These are phyloP conservation scores for Xylaria sp. DNA, from an alignment of 2,329 filamentous ascomycete genomes.

Conservation along the genomic window DNA sequence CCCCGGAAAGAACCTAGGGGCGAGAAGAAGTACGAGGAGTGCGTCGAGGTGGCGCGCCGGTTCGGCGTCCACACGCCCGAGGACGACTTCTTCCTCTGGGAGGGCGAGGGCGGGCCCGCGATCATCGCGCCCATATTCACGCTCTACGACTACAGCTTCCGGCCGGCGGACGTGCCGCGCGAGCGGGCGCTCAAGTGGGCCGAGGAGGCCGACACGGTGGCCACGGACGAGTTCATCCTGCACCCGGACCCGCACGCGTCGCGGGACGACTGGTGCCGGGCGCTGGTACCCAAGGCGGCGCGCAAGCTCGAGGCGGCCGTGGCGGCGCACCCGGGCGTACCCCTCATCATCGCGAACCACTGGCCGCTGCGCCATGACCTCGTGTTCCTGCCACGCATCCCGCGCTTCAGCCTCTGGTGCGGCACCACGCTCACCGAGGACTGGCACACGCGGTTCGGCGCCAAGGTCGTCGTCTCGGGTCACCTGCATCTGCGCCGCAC, in stretches of 20 bases:
- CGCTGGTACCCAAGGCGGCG: slow-evolving; percentile 47
- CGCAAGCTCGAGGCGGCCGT: slow-evolving; percentile 46
- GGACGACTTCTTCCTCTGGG: slow-evolving; percentile 65
- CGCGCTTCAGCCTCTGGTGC: slow-evolving; percentile 55
- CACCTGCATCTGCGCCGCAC: slow-evolving; percentile 55
- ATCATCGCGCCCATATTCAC: slow-evolving; percentile 68
- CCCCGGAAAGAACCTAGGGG: slow-evolving; percentile 54
- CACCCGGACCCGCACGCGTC: slow-evolving; percentile 52
- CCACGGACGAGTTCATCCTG: slow-evolving; percentile 54
- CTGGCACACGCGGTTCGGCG: slow-evolving; percentile 52
- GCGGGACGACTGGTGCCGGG: slow-evolving; percentile 52
- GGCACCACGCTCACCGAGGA: slow-evolving; percentile 52
- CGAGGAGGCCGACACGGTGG: slow-evolving; percentile 51
- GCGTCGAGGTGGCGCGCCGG: slow-evolving; percentile 62
- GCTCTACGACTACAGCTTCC: slow-evolving; percentile 69
- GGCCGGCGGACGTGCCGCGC: slow-evolving; percentile 60
- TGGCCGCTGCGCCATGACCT: slow-evolving; percentile 54
- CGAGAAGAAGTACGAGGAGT: slow-evolving; percentile 65
- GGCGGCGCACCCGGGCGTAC: slow-evolving; percentile 37
- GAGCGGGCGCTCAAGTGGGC: slow-evolving; percentile 58
- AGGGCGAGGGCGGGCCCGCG: slow-evolving; percentile 59
- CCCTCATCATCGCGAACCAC: slow-evolving; percentile 53
- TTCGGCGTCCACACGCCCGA: slow-evolving; percentile 66
- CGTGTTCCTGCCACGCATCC: slow-evolving; percentile 50
- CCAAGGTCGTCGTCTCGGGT: slow-evolving; percentile 53